phyloP scores from a whole-genome alignment of 306 rosid genomes.

The Prunus kanzakura region DNA sequence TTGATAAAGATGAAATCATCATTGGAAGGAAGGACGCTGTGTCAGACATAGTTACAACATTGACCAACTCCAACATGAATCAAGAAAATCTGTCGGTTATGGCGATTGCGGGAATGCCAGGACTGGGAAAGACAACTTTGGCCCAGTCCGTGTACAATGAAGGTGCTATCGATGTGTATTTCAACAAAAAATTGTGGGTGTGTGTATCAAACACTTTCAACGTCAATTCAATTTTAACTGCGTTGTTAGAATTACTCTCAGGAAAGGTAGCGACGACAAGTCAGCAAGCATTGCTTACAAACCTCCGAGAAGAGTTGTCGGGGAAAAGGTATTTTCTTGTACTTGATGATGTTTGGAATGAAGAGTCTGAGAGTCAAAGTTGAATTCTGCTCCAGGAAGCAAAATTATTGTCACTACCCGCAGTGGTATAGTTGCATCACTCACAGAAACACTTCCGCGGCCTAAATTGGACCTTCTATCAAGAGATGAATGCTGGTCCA shows the following conservation, averaged over 20 bases:
- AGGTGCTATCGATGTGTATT: accelerated
- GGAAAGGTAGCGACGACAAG: too few relatives aligned
- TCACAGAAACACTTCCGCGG: background rate
- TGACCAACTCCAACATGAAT: background rate
- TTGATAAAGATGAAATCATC: background rate
- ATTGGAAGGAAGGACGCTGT: background rate
- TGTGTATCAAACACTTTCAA: too few relatives aligned
- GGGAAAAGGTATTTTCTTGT: slow-evolving; percentile 17
- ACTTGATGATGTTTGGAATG: slow-evolving; percentile 26
- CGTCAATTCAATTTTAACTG: too few relatives aligned
- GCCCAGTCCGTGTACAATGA: too few relatives aligned
- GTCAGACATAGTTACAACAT: background rate
- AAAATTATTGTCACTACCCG: slow-evolving; percentile 13
- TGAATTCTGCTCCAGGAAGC: background rate
- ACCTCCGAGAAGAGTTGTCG: accelerated
- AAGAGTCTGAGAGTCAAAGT: too few relatives aligned
- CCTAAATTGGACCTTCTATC: background rate
- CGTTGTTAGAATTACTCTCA: too few relatives aligned
- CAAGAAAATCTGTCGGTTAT: too few relatives aligned
- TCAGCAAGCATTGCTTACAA: too few relatives aligned
- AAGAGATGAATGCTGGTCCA: background rate
- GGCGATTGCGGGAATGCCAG: too few relatives aligned
- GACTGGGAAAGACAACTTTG: too few relatives aligned
- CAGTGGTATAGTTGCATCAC: background rate
- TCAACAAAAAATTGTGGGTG: accelerated